Evolutionary conservation across 2,329 filamentous ascomycete genomes (phyloP).

Genomic region (Penicillium janthinellum): DNA sequence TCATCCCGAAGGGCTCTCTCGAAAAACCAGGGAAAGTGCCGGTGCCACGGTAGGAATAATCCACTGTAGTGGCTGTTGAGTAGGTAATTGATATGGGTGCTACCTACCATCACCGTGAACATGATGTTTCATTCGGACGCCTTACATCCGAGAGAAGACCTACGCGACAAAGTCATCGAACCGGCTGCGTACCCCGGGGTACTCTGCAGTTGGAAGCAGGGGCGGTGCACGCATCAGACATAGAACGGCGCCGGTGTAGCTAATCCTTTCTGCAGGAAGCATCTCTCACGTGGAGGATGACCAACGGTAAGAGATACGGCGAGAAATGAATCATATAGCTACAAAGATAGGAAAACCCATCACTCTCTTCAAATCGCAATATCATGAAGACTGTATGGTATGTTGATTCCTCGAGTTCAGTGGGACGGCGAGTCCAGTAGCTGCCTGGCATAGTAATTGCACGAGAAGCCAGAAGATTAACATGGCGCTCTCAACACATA

Average conservation of each 20-base stretch:
- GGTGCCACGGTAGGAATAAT: conserved; percentile 37
- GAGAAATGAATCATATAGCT: not conserved
- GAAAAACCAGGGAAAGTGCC: conserved; percentile 31
- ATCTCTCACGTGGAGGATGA: conserved; percentile 23
- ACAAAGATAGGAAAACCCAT: conserved; percentile 2
- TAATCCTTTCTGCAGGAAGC: conserved; percentile 17
- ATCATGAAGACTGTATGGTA: not conserved
- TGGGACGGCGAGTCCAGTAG: not conserved
- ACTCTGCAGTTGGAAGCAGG: conserved; percentile 21
- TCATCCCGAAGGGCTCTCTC: conserved; percentile 34
- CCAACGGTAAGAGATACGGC: not conserved
- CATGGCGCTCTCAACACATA: not conserved
- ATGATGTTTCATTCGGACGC: not conserved
- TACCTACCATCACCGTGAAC: not conserved
- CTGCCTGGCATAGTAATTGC: not conserved
- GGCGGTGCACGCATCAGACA: conserved; percentile 26
- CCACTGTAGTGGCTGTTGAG: conserved; percentile 25
- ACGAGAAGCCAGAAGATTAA: not conserved
- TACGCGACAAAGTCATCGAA: conserved; percentile 35
- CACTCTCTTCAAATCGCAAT: conserved; percentile 19
- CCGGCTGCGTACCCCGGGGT: conserved; percentile 29
- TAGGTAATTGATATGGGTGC: conserved; percentile 33
- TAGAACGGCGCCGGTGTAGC: conserved; percentile 29
- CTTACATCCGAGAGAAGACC: not conserved
- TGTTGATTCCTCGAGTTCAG: not conserved